These are phyloP conservation scores for Leccinum disarticulatum DNA, from an alignment of 768 basidiomycete genomes.

Conservation along the genomic window DNA sequence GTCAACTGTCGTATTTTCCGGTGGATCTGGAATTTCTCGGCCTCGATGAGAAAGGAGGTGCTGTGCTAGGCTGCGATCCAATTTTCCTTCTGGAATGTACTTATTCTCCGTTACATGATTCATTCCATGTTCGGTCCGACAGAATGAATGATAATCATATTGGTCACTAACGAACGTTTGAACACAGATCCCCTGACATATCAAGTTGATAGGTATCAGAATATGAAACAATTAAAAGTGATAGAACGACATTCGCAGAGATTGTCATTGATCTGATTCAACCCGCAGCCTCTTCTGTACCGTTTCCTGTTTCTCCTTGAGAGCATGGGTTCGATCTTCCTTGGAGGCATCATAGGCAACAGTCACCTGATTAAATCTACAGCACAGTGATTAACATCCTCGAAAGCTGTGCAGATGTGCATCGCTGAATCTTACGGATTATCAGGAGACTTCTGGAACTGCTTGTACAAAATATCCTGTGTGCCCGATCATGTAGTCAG, in stretches of 20 bases:
- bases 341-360: constrained; percentile 85
- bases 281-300: constrained; percentile 66
- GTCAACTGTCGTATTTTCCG: constrained; percentile 9
- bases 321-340: constrained; percentile 77
- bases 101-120: constrained; percentile 7
- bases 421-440: constrained; percentile 67
- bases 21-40: constrained; percentile 10
- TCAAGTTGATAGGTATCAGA: constrained; percentile 9
- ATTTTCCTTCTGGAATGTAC: constrained; percentile 17
- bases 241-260: not conserved
- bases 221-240: not conserved
- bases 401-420: constrained; percentile 4
- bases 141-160: constrained; percentile 9
- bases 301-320: constrained; percentile 65
- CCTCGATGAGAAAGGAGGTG: constrained; percentile 1
- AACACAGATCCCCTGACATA: not conserved
- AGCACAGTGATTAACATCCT: constrained; percentile 1
- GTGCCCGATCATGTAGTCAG: constrained; percentile 4
- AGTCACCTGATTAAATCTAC: constrained; percentile 80
- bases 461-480: constrained; percentile 85
- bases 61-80: constrained; percentile 10
- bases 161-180: not conserved
- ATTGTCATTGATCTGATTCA: constrained; percentile 10
- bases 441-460: constrained; percentile 95
- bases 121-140: constrained; percentile 7